These are phyloP conservation scores for Filobasidium floriforme DNA, from an alignment of 768 basidiomycete genomes.

Conservation along the genomic window DNA sequence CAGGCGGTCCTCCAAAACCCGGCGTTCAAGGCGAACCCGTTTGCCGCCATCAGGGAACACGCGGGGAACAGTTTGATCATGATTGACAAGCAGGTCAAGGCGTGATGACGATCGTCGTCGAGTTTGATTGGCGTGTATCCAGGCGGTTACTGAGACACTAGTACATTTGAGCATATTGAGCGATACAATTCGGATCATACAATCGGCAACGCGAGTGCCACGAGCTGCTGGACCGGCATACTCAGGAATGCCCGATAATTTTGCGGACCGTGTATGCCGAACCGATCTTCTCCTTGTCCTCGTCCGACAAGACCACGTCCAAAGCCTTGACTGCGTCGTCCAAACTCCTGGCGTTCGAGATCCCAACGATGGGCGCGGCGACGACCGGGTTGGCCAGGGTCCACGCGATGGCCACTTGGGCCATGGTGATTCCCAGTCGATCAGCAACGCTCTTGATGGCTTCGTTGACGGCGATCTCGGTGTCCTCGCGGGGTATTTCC, in stretches of 20 bases:
- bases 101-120: too few species aligned
- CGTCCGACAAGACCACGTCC: conserved; percentile 20
- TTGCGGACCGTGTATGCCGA: conserved; percentile 21
- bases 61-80: conserved; percentile 34
- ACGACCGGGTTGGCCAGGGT: conserved; percentile 24
- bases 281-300: conserved; percentile 25
- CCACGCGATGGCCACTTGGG: conserved; percentile 50
- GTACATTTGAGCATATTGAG: not conserved
- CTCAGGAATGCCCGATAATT: not conserved
- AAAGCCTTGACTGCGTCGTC: conserved; percentile 21
- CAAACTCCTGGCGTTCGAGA: conserved; percentile 15
- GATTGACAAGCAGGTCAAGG: conserved; percentile 14
- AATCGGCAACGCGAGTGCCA: too few species aligned
- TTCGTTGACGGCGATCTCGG: conserved; percentile 19
- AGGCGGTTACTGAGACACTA: not conserved
- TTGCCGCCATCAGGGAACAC: conserved; percentile 41
- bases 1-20: conserved; percentile 35
- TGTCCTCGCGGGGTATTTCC: not conserved
- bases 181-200: not conserved
- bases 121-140: not conserved
- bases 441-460: conserved; percentile 47
- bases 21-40: conserved; percentile 38
- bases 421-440: conserved; percentile 48
- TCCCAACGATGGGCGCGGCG: conserved; percentile 28
- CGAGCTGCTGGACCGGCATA: too few species aligned